A percentile compares a stretch with the other conserved stretches of the same genome.
phyloP scores from a whole-genome alignment of 2,329 filamentous ascomycete species.

The Pseudogymnoascus sp. region DNA sequence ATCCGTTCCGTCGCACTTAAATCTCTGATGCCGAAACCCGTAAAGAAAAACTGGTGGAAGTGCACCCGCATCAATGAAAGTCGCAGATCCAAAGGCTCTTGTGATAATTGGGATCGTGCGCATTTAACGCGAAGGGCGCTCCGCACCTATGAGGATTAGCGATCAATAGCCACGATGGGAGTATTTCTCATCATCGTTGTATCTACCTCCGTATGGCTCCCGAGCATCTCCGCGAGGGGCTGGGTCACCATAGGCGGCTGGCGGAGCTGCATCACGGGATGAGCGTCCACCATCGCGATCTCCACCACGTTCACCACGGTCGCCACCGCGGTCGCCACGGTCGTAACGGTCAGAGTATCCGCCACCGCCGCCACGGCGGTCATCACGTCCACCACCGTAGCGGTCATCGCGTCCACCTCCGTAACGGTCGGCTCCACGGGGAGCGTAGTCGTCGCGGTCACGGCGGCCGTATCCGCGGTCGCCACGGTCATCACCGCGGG shows the following conservation, averaged over 20 bases:
- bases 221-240: constrained; percentile 36
- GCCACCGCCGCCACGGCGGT: constrained; percentile 41
- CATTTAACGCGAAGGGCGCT: constrained; percentile 32
- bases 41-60: constrained; percentile 25
- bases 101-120: constrained; percentile 27
- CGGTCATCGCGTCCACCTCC: constrained; percentile 27
- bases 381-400: constrained; percentile 27
- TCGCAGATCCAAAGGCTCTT: constrained; percentile 29
- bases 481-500: constrained; percentile 38
- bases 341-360: constrained; percentile 37
- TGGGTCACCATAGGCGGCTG: constrained; percentile 36
- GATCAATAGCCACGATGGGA: constrained; percentile 30
- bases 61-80: constrained; percentile 31
- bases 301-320: constrained; percentile 34
- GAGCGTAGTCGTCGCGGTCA: constrained; percentile 31
- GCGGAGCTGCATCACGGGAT: constrained; percentile 33
- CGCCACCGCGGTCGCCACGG: constrained; percentile 28
- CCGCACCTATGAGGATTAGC: constrained; percentile 30
- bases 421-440: constrained; percentile 33
- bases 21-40: constrained; percentile 28
- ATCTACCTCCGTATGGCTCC: constrained; percentile 38
- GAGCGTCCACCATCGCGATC: constrained; percentile 37
- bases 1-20: constrained; percentile 30
- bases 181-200: constrained; percentile 29
- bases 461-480: constrained; percentile 35